These are phyloP conservation scores for Mortierella sp. DNA, from an alignment of 371 early-diverging fungal species.

Conservation along the genomic window DNA sequence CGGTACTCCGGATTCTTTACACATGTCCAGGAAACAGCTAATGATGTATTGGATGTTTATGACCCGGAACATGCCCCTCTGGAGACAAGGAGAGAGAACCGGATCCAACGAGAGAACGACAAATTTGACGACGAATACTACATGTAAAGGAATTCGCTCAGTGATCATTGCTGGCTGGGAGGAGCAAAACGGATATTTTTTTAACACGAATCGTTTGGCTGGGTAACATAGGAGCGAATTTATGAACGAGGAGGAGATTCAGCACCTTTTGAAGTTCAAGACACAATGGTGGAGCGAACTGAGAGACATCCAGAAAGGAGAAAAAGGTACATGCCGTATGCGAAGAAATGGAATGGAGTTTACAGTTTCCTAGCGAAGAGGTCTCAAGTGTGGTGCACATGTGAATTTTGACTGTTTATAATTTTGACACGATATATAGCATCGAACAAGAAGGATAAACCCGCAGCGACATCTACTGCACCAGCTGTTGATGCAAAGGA, in stretches of 20 bases:
- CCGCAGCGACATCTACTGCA: not conserved
- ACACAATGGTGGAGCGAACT: slow-evolving; percentile 75
- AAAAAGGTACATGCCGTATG: slow-evolving; percentile 28
- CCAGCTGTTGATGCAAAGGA: not conserved
- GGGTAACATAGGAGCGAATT: slow-evolving; percentile 69
- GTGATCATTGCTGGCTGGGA: not conserved
- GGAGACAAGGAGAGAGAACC: slow-evolving; percentile 68
- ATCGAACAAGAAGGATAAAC: not conserved
- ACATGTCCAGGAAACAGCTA: slow-evolving; percentile 82
- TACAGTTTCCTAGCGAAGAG: too few species aligned
- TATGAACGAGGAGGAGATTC: slow-evolving; percentile 78
- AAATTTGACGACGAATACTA: slow-evolving; percentile 95
- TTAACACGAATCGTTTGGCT: not conserved
- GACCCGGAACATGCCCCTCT: slow-evolving; percentile 79
- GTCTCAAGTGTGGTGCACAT: too few species aligned
- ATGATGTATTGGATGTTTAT: slow-evolving; percentile 84
- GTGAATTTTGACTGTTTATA: too few species aligned
- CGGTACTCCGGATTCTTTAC: slow-evolving; percentile 83
- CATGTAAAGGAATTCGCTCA: slow-evolving; percentile 62
- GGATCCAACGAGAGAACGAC: slow-evolving; percentile 76
- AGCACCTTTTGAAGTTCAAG: slow-evolving; percentile 75
- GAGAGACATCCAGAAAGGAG: slow-evolving; percentile 63
- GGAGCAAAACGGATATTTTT: not conserved
- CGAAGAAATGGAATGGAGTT: not conserved
- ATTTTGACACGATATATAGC: not conserved